Evolutionary conservation across 306 rosid genomes (phyloP).

Genomic region (Citrullus mucosospermus): DNA sequence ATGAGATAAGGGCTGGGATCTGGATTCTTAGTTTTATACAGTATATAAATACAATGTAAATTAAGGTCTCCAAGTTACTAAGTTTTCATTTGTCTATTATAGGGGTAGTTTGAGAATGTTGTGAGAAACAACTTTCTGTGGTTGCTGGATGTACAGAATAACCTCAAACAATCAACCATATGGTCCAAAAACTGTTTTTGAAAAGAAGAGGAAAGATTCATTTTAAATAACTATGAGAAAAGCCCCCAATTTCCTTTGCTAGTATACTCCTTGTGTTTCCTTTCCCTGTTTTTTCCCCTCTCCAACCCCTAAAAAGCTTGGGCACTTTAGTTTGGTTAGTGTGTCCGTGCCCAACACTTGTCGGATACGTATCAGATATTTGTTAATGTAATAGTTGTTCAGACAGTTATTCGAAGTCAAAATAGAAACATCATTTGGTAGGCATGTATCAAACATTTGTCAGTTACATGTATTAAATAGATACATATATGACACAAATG

Average conservation of each 20-base stretch:
- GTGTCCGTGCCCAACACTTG: no score
- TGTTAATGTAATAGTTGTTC: no score
- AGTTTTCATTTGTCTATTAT: background rate
- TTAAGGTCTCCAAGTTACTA: background rate
- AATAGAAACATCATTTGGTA: no score
- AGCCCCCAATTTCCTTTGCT: background rate
- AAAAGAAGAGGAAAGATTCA: background rate
- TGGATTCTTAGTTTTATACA: background rate
- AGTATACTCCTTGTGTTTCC: background rate
- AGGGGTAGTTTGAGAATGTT: background rate
- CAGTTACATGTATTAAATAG: no score
- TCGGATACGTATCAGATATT: no score
- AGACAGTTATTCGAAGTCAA: no score
- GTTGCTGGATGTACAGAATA: background rate
- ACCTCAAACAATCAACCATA: background rate
- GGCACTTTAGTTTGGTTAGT: no score
- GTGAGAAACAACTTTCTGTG: background rate
- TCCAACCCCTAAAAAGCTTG: no score
- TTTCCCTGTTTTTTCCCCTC: background rate
- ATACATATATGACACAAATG: no score
- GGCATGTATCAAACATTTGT: no score
- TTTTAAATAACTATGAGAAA: background rate
- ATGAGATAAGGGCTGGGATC: background rate
- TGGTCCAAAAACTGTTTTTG: background rate
- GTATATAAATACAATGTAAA: background rate